Evolutionary conservation across 176 grass and related monocot genomes (phyloP), one percentile per base, ranked within the genome.

Genomic region (Avena atlantica): DNA sequence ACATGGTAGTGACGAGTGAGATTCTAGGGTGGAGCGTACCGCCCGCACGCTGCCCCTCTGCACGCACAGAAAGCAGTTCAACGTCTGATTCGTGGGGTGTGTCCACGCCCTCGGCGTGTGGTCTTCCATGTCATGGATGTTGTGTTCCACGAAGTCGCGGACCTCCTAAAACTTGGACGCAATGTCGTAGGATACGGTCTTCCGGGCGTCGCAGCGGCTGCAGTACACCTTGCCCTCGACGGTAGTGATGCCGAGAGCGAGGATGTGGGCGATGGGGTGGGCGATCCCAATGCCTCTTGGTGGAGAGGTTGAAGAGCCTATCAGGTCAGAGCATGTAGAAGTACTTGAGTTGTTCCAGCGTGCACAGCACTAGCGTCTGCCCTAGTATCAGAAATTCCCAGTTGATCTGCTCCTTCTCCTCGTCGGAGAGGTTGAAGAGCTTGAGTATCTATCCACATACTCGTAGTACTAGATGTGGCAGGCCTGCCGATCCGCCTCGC

Each of bases 301-400:
- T 34, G 31, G 31, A 34, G 27, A 29, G 27, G 27, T 34, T 34
- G 31, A 34, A 34, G 31, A 34, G 31, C 31, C 31, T 4, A 34
- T 34, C 31, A 34, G 31, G 31, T 34, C 31, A 34, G 3, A 34
- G 24, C 3, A 34, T 82, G 6, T 86, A 94, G 2, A 97, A 97
- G 44, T 92, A 45, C 25, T 94, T 92, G 8, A 97, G 92, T 49
- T 97, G 92, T 1, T 90, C 88, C 2, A 97, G 15, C 0, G 84
- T 92, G 84, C 92, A 92, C 0, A 72, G 16, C 3, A 90, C 94
- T 0, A 97, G 19, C 29, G 45, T 90, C 78, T 97, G 80, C 0
- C 83, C 73, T 0, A 94, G 87, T 50, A 97, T 24, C 76, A 97
- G 3, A 9, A 97, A 94, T 1, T 94, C 2, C 94, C 94, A 97